These are phyloP conservation scores for Podosphaera fusca DNA, from an alignment of 2,329 filamentous ascomycete species.

Conservation along the genomic window DNA sequence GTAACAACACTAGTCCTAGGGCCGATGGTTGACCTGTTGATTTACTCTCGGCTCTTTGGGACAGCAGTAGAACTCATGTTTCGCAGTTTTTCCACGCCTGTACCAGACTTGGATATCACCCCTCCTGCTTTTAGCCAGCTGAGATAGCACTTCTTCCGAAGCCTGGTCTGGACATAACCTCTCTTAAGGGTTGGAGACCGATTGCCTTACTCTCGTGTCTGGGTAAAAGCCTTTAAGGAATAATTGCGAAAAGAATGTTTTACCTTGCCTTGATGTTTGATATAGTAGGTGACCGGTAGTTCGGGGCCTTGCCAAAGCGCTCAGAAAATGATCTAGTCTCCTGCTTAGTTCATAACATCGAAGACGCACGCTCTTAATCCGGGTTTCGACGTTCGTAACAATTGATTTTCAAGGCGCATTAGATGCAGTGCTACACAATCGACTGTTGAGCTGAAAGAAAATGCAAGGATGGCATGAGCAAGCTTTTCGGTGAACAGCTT, in stretches of 20 bases:
- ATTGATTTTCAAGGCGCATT: neutral
- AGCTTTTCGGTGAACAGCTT: neutral
- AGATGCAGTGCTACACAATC: neutral
- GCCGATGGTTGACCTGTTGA: no score
- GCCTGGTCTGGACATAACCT: no score
- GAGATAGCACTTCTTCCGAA: no score
- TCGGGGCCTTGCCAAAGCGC: neutral
- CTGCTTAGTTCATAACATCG: neutral
- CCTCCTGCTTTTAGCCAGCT: no score
- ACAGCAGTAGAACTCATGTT: no score
- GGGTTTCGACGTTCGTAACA: neutral
- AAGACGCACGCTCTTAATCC: neutral
- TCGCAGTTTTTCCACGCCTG: no score
- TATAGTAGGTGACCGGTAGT: neutral
- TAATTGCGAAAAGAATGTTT: neutral
- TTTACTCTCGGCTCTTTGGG: no score
- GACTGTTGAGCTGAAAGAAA: no score
- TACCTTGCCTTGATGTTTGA: neutral
- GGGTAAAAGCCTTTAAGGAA: neutral
- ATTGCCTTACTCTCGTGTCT: no score
- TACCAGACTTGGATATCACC: no score
- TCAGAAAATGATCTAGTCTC: neutral
- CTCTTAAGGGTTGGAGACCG: neutral
- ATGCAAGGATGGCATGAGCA: no score
- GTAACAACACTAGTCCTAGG: no score